Base-by-base conservation (phyloP, 805 yeast species). In the Naumovozyma castellii region DNA sequence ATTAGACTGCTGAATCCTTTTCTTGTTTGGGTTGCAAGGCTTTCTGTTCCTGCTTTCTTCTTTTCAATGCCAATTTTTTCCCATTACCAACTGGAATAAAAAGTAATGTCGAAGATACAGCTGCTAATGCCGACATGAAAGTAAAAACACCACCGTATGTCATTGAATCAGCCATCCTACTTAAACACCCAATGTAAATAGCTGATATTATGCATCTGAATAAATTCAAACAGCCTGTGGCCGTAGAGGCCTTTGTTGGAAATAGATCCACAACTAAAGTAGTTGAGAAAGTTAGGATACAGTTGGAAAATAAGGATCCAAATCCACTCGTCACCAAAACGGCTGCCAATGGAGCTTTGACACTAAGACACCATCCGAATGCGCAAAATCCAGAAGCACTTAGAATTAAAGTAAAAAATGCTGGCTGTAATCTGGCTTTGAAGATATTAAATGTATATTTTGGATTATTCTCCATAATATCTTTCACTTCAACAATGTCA, bases 71-170 rank as follows among this genome's bases (percentile, higher is more conserved):
- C 52, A 65, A 49, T 32, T 51, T 45, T 41, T 56, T 48, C n/a
- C 68, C 69, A 19, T 54, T 52, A 27, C 49, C 53, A 37, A 64
- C 46, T 3, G 65, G 61, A 3, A 59, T 38, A 9, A 52, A 39
- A 8, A 65, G 44, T 10, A 49, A 18, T 0, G 37, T 19, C 3
- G 63, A 49, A 2, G 62, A 54, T 2, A 51, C 16, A 5, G 54
- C 18, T 4, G 72, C 66, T 1, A 80, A 38, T 0, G 68, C 78
- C 2, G 79, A 77, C 68, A 84, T 59, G n/a, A 86, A 66, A 0
- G 94, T 78, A 51, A 78, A 84, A 1, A 83, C 73, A 14, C 95
- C 92, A 1, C 95, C 95, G 9, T 73, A 59, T 0, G 75, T 75
- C 74, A 87, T 66, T 0, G 63, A 43, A 0, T 41, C 40, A 13